These are phyloP conservation scores for Claviceps maximensis DNA, from an alignment of 2,329 filamentous ascomycete species.

Conservation along the genomic window DNA sequence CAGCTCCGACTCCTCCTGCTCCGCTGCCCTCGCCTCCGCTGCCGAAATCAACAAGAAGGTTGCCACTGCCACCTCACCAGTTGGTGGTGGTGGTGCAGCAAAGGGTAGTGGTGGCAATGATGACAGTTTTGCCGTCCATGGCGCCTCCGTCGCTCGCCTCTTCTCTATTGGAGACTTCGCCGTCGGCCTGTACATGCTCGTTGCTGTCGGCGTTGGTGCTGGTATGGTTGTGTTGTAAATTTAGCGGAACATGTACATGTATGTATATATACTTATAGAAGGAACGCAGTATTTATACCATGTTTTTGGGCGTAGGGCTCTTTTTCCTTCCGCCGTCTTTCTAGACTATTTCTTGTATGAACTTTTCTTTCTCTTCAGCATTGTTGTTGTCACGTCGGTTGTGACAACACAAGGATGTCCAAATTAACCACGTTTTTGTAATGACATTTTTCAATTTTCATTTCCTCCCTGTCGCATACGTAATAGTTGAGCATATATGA, in stretches of 20 bases:
- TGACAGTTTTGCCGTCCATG: constrained; percentile 6
- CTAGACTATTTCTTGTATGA: neutral
- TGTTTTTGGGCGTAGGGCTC: neutral
- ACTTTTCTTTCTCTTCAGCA: constrained; percentile 8
- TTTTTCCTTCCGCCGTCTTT: neutral
- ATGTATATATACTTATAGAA: neutral
- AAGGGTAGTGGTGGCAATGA: neutral
- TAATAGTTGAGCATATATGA: too few relatives aligned
- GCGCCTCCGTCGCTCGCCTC: constrained; percentile 20
- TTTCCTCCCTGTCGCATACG: too few relatives aligned
- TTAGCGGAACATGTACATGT: neutral
- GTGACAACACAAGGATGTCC: constrained; percentile 13
- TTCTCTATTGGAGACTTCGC: constrained; percentile 34
- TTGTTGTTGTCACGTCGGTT: constrained; percentile 15
- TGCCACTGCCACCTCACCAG: constrained; percentile 4
- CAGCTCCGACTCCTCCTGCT: constrained; percentile 39
- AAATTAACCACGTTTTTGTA: neutral
- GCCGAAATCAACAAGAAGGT: constrained; percentile 36
- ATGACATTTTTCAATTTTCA: neutral
- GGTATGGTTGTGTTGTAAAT: constrained; percentile 40
- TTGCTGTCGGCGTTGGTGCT: constrained; percentile 39
- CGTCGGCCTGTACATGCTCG: constrained; percentile 36
- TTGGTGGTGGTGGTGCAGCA: constrained; percentile 5
- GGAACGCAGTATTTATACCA: neutral
- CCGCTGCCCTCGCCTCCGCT: constrained; percentile 45